These are phyloP conservation scores for Warburgia ugandensis DNA, from an alignment of 164 flowering plant species.

Conservation along the genomic window DNA sequence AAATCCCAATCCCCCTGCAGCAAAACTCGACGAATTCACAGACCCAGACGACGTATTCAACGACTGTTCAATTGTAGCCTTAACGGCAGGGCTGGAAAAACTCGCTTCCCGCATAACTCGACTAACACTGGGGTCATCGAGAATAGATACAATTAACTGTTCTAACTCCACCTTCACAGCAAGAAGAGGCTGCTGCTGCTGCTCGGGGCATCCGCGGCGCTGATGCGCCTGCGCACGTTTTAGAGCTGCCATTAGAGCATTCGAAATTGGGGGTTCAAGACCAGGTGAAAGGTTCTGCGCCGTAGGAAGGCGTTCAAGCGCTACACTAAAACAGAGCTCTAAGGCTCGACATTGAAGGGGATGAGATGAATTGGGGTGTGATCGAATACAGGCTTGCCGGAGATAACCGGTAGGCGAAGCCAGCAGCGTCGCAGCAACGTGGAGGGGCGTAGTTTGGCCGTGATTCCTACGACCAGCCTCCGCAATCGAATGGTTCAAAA, in stretches of 20 bases:
- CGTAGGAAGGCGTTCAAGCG: slow-evolving; percentile 87
- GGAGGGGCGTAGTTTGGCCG: slow-evolving; percentile 94
- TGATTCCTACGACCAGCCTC: slow-evolving; percentile 83
- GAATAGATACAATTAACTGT: slow-evolving; percentile 79
- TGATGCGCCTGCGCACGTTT: slow-evolving; percentile 98
- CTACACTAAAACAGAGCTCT: slow-evolving; percentile 97
- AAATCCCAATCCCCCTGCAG: slow-evolving; percentile 22
- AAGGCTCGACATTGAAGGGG: slow-evolving; percentile 97
- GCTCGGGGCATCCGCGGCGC: slow-evolving; percentile 93
- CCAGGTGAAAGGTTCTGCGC: slow-evolving; percentile 41
- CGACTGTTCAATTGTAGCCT: slow-evolving; percentile 81
- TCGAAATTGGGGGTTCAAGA: slow-evolving; percentile 81
- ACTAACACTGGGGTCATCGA: slow-evolving; percentile 95
- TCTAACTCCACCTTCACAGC: slow-evolving; percentile 97
- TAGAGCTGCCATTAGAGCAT: slow-evolving; percentile 93
- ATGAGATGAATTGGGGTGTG: slow-evolving; percentile 94
- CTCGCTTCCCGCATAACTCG: slow-evolving; percentile 97
- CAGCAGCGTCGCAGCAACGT: slow-evolving; percentile 85
- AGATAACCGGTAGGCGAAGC: slow-evolving; percentile 74
- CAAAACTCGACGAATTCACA: slow-evolving; percentile 20
- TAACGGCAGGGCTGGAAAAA: slow-evolving; percentile 94
- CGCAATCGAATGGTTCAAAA: slow-evolving; percentile 73
- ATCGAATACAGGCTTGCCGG: slow-evolving; percentile 86
- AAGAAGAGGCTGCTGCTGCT: slow-evolving; percentile 91
- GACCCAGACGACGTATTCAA: slow-evolving; percentile 31